These are phyloP conservation scores for Fusarium sarcochroum DNA, from an alignment of 2,329 filamentous ascomycete species.

Conservation along the genomic window DNA sequence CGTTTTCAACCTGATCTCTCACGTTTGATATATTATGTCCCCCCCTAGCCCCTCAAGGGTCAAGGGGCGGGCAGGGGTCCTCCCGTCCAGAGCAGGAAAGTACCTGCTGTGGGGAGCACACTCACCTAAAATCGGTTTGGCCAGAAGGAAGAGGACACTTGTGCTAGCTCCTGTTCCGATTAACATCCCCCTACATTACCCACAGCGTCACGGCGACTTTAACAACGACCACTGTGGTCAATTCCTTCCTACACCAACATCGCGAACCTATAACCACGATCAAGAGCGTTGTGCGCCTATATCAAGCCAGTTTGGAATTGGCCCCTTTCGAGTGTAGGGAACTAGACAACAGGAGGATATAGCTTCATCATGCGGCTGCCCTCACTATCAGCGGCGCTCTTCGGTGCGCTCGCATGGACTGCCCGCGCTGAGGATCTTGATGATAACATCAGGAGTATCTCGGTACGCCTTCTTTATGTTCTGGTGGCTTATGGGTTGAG, in stretches of 20 bases:
- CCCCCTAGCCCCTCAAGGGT: conserved; percentile 21
- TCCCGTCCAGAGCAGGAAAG: conserved; percentile 17
- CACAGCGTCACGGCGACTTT: conserved; percentile 45
- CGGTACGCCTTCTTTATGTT: conserved; percentile 54
- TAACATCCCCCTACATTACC: conserved; percentile 45
- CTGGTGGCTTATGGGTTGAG: neutral
- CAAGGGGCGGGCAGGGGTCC: conserved; percentile 23
- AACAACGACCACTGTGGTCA: conserved; percentile 41
- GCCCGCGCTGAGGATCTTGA: conserved; percentile 64
- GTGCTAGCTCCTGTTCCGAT: conserved; percentile 46
- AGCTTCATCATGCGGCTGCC: conserved; percentile 62
- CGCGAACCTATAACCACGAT: conserved; percentile 33
- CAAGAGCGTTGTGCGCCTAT: conserved; percentile 40
- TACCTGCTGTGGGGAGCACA: conserved; percentile 44
- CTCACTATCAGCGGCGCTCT: conserved; percentile 62
- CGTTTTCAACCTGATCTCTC: too few relatives aligned
- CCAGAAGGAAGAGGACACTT: conserved; percentile 49
- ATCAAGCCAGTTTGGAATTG: conserved; percentile 40
- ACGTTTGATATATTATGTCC: too few relatives aligned
- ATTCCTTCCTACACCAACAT: conserved; percentile 19
- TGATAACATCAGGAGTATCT: conserved; percentile 66
- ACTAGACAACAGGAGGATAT: conserved; percentile 13
- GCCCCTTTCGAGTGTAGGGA: conserved; percentile 32
- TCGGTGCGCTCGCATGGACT: conserved; percentile 65
- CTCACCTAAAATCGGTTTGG: conserved; percentile 45